Conservation (phyloP, 177 flowering plant genomes). For the Vitis hybrid region DNA sequence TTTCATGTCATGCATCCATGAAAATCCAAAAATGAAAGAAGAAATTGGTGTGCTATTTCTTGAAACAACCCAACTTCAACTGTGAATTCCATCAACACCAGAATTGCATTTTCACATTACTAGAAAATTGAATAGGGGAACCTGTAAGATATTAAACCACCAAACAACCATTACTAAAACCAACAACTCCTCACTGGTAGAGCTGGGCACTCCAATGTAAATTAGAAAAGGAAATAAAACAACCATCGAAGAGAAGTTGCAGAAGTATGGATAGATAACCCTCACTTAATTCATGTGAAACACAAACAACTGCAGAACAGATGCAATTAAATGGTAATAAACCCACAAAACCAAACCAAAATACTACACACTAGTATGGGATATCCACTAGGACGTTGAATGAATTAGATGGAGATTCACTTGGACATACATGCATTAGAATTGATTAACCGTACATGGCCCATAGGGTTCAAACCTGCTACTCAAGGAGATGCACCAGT, state of each 20-base stretch:
- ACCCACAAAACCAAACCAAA: background rate
- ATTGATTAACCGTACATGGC: background rate
- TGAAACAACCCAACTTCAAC: slow-evolving; percentile 1
- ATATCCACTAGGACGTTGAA: no score
- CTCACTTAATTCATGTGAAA: background rate
- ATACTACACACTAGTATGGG: background rate
- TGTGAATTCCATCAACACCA: background rate
- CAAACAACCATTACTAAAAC: background rate
- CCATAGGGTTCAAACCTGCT: background rate
- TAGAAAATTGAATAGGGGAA: background rate
- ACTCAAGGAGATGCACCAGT: background rate
- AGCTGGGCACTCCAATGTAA: background rate
- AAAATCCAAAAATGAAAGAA: background rate
- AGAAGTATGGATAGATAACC: background rate
- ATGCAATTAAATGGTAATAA: background rate
- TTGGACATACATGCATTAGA: background rate
- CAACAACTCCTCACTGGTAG: background rate
- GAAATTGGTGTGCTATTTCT: background rate
- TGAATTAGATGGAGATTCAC: background rate
- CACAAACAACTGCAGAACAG: background rate
- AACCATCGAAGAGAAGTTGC: background rate
- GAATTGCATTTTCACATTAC: no score
- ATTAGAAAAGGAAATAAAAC: background rate
- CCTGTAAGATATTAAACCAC: background rate
- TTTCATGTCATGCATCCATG: background rate